Conservation (phyloP, 2,329 filamentous ascomycete species). For the Botrytis galanthina region DNA sequence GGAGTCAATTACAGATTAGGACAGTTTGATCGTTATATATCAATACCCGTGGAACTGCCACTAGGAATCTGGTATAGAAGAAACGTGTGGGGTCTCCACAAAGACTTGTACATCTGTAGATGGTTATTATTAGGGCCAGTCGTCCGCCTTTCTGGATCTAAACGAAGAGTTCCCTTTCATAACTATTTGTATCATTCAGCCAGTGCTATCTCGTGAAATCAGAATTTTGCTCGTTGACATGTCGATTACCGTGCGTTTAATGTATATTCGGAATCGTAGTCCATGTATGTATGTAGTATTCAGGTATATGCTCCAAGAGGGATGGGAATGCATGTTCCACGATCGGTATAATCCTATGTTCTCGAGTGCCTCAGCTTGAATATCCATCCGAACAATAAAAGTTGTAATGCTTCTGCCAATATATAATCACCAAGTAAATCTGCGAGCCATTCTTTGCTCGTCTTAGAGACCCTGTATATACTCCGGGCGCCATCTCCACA, state of each 20-base stretch:
- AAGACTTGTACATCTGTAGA: not conserved
- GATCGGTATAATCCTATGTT: conserved; percentile 1
- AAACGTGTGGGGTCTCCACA: not conserved
- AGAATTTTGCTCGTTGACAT: not conserved
- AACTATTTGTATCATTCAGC: not conserved
- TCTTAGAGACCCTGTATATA: not conserved
- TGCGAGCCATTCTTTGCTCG: not conserved
- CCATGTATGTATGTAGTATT: not conserved
- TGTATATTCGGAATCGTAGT: conserved; percentile 60
- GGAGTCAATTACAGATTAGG: not conserved
- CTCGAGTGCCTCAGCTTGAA: not conserved
- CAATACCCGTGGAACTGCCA: not conserved
- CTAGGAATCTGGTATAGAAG: not conserved
- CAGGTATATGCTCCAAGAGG: not conserved
- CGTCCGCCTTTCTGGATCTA: not conserved
- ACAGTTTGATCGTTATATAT: not conserved
- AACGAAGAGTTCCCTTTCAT: not conserved
- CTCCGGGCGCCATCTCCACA: not conserved
- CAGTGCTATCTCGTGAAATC: not conserved
- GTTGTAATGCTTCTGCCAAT: conserved; percentile 3
- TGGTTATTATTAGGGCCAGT: not conserved
- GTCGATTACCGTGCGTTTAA: not conserved
- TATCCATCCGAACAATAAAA: not conserved
- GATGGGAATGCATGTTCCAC: not conserved
- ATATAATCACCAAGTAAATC: not conserved